Percentiles rank a stretch among this genome's conserved stretches.
Evolutionary conservation across 2,329 filamentous ascomycete species (phyloP).

Genomic region (Aspergillus udagawae): DNA sequence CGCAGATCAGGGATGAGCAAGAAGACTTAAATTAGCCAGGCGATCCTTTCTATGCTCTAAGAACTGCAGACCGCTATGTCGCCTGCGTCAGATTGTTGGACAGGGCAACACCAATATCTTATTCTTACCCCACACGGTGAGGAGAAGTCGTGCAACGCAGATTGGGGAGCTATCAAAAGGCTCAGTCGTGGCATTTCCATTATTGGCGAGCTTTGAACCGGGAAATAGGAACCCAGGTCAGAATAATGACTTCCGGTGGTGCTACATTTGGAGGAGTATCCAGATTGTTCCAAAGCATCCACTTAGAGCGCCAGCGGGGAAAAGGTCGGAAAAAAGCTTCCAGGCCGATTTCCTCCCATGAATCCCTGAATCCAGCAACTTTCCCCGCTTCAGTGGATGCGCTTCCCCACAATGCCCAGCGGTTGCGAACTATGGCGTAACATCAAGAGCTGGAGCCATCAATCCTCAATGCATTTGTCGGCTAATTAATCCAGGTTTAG

Average conservation of each 20-base stretch:
- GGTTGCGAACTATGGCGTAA: no score
- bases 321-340: slow-evolving; percentile 13
- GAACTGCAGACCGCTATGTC: neutral
- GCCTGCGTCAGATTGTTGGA: neutral
- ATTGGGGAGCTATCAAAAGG: neutral
- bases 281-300: neutral
- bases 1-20: neutral
- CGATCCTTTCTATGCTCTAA: neutral
- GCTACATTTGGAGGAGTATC: neutral
- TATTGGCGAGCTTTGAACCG: neutral
- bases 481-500: no score
- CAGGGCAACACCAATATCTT: neutral
- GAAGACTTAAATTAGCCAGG: neutral
- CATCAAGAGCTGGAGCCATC: no score
- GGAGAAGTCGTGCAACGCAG: neutral
- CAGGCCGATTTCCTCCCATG: slow-evolving; percentile 1
- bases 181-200: neutral
- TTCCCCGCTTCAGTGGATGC: neutral
- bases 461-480: no score
- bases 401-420: neutral
- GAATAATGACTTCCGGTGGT: neutral
- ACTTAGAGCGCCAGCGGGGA: neutral
- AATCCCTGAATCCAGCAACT: slow-evolving; percentile 2
- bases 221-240: neutral
- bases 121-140: neutral